Base-by-base conservation (phyloP, 805 yeast species). In the Teunomyces barrocoloradensis region DNA sequence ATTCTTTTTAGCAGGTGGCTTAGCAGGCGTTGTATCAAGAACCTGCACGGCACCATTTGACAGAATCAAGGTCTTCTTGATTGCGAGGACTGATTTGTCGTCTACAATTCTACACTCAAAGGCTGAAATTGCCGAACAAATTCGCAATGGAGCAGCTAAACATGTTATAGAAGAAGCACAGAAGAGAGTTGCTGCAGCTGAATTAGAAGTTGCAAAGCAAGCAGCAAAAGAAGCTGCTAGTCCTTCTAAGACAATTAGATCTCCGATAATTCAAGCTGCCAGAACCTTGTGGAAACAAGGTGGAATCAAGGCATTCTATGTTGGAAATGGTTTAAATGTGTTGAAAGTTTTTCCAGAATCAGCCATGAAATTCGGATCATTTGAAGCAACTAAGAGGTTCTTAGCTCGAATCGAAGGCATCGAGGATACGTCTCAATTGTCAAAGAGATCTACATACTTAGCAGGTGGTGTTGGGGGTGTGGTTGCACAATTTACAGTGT, bases 391-490 rank as follows among this genome's bases (percentile, higher is more conserved):
- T 0, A 94, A 94, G 59, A 74, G 87, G 47, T 60, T 85, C 25
- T 71, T 94, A 59, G 85, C 96, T 17, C 63, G 71, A 23, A 49
- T 91, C 6, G 97, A 89, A 66, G 96, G 96, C 11, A 83, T 82
- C 5, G 75, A 75, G 10, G 91, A 86, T 59, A 78, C 85, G 2
- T 66, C 85, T 1, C 79, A 87, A 38, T 68, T 92, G 46, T 87
- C 96, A 0, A 82, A 83, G 52, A 60, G 79, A 1, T 79, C 97
- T 1, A 90, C 97, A 0, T 94, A 90, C 61, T 64, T 89, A 28
- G 90, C 97, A 20, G 99, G 99, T 68, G 99, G 99, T 42, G 63
- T 94, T 37, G 99, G 97, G 36, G 99, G 99, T 61, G 95, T 94
- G 48, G 81, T 84, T 21, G 87, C 97, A 0, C 99, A 94, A 66